A percentile compares a stretch with the other conserved stretches of the same genome.
Evolutionary conservation across 495 filamentous ascomycete genomes (phyloP).

Genomic region (Aspergillus sparsus): DNA sequence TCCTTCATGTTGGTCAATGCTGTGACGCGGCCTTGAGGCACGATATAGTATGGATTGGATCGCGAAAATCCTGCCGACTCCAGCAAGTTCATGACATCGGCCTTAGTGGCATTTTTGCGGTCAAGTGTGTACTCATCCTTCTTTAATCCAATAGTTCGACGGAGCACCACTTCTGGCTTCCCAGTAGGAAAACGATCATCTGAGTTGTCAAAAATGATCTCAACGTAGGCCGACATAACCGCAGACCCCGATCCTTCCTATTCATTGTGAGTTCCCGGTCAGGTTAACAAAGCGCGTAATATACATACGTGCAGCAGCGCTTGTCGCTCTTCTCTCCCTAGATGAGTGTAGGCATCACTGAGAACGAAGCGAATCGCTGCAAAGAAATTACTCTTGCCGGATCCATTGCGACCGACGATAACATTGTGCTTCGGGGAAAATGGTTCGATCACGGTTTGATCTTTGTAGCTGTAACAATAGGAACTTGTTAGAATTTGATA

Average conservation of each 20-base stretch:
- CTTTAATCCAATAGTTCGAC: constrained; percentile 93
- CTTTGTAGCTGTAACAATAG: constrained; percentile 77
- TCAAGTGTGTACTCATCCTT: constrained; percentile 99
- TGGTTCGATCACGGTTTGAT: constrained; percentile 96
- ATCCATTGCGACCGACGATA: constrained; percentile 98
- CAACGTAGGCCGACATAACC: constrained; percentile 98
- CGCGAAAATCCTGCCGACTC: constrained; percentile 96
- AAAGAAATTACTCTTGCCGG: constrained; percentile 99
- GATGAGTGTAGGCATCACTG: constrained; percentile 94
- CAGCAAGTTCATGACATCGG: constrained; percentile 92
- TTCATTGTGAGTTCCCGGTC: constrained; percentile 26
- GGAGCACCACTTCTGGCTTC: constrained; percentile 82
- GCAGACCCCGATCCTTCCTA: constrained; percentile 94
- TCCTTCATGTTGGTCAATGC: constrained; percentile 99
- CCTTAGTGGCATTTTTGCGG: constrained; percentile 91
- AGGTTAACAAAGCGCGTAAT: neutral
- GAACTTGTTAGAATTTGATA: neutral
- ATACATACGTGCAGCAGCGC: constrained; percentile 77
- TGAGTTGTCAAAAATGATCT: constrained; percentile 97
- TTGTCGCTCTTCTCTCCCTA: constrained; percentile 94
- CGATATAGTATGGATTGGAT: constrained; percentile 98
- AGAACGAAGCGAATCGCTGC: constrained; percentile 98
- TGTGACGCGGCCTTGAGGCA: constrained; percentile 94
- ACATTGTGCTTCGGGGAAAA: constrained; percentile 99
- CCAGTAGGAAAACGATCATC: constrained; percentile 96